Evolutionary conservation across 805 yeast genomes (phyloP), one percentile per base, ranked within the genome.

Genomic region (Saccharomycopsis javanensis): DNA sequence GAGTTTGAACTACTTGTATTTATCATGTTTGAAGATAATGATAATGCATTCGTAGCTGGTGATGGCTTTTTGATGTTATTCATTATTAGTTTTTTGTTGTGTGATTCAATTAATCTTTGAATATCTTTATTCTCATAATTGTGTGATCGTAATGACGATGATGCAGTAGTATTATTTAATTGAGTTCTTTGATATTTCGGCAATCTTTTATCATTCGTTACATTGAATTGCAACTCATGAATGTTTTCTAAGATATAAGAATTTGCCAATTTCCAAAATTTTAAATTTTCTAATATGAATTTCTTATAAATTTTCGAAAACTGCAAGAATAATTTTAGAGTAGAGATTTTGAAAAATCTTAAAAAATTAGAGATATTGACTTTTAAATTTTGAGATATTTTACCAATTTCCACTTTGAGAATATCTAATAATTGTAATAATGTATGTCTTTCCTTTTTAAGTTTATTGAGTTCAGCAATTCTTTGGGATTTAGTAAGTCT

Each of bases 391-490:
- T 55, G 55, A 55, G 73, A 69, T 0, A 75, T 72, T 38, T 72
- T 70, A 3, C 63, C 60, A 46, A 75, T 64, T 60, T 75, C 79
- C 50, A 65, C 67, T 6, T 67, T 59, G 1, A 72, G 67, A 15
- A 75, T 64, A 23, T 64, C 64, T 33, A 71, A 69, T 57, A 78
- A 74, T 37, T 74, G 76, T 16, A 71, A 68, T 30, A 75, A 59
- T 57, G 74, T 73, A 0, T 60, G 65, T 15, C 74, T 59, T 60
- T 75, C 79, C 42, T 64, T 67, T 35, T 66, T 64, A 3, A 75
- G 57, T 53, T 66, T 69, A 7, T 62, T 66, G 48, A 73, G 68
- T 55, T 75, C 78, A 35, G 63, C 64, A n/a, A 65, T 65, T 34
- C 78, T 63, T 60, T 75, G 75, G 1, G 61, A 53, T 55, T 71